Base-by-base conservation (phyloP, 805 yeast species). In the Saturnispora silvae region DNA sequence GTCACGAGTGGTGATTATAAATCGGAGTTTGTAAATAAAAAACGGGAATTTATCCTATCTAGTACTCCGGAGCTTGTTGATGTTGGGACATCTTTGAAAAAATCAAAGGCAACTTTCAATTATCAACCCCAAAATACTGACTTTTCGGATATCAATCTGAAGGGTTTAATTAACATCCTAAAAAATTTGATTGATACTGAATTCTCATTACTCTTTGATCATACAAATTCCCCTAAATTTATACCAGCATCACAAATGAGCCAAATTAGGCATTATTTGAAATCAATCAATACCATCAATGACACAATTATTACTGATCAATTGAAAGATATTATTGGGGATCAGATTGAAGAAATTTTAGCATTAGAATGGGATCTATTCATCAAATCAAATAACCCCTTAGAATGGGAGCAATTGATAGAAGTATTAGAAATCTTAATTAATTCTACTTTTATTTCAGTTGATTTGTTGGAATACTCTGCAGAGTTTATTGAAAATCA, bases 301-400 rank as follows among this genome's bases (percentile, higher is more conserved):
- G 24, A 22, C 24, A 10, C 7, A 10, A 8, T 22, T 7, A 22
- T 22, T 22, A 7, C 10, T 10, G 24, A 22, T 22, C 24, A 22
- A 10, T 10, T 22, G 6, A 31, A 20, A 20, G n/a, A 17, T 5
- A 10, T 29, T 4, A 36, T 31, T 11, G 15, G 20, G 4, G n/a
- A 13, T 3, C 5, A 34, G 14, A 23, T 36, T 13, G 19, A 14
- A 18, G 14, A n/a, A 4, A 36, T 36, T 14, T 20, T 24, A 25
- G 17, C 14, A 7, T 16, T 36, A n/a, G 39, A 36, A 17, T 36
- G 39, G 39, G 26, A 25, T 19, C 2, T 15, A n/a, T 36, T 36
- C 11, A 14, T 31, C 9, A 19, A 31, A 11, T n/a, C 30, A 9
- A 24, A 11, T 9, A 36, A 36, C 20, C 18, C 26, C 7, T 9